A percentile compares a stretch with the other conserved stretches of the same genome.
phyloP scores from a whole-genome alignment of 495 filamentous ascomycete species.

The Penicillium robsamsonii region DNA sequence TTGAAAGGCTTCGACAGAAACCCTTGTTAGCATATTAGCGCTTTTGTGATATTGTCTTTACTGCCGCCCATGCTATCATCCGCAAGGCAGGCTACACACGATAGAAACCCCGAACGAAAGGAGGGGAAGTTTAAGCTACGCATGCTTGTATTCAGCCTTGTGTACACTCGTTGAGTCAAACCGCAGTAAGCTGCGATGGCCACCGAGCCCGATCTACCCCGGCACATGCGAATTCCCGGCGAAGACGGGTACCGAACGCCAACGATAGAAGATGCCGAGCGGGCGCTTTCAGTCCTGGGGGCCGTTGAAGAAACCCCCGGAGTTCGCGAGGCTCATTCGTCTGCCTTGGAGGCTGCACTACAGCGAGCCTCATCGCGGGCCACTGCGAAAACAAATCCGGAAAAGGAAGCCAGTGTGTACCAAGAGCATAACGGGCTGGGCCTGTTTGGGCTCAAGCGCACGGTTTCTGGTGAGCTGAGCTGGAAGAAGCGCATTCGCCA shows the following conservation, averaged over 20 bases:
- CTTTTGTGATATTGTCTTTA: background rate
- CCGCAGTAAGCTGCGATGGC: constrained; percentile 15
- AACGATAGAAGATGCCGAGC: constrained; percentile 48
- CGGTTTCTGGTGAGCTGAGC: constrained; percentile 26
- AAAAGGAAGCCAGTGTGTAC: constrained; percentile 7
- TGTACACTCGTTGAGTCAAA: background rate
- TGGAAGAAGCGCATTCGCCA: constrained; percentile 52
- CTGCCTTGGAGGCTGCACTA: constrained; percentile 31
- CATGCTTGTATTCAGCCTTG: background rate
- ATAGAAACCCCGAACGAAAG: background rate
- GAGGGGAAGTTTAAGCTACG: background rate
- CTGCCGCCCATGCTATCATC: background rate
- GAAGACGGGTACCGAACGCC: constrained; percentile 52
- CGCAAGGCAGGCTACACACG: background rate
- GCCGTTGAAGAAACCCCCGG: constrained; percentile 9
- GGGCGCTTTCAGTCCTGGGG: constrained; percentile 21
- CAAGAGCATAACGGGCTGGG: constrained; percentile 15
- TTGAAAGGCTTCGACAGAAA: background rate
- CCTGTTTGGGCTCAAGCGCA: background rate
- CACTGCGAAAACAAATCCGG: constrained; percentile 8
- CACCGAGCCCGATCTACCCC: constrained; percentile 29
- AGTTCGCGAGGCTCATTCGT: constrained; percentile 33
- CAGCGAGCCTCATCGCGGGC: constrained; percentile 24
- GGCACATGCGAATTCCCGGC: constrained; percentile 42
- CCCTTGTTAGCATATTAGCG: no score